phyloP scores from a whole-genome alignment of 495 filamentous ascomycete species.

The Astrothelium subdiscretum region DNA sequence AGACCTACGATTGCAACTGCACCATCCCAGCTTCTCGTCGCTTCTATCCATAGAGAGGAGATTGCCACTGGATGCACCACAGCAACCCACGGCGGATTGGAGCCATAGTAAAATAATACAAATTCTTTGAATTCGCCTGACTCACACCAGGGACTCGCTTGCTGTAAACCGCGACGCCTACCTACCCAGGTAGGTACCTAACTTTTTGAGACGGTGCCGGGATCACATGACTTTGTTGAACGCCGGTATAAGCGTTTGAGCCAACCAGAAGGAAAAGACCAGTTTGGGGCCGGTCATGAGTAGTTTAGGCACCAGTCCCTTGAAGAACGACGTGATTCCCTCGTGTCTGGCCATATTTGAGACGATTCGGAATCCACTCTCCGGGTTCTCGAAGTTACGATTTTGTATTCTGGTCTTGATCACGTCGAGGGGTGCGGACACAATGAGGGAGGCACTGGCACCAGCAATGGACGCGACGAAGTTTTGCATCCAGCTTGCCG shows the following conservation, averaged over 20 bases:
- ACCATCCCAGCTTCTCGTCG: neutral
- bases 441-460: slow-evolving; percentile 80
- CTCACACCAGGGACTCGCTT: neutral
- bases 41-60: neutral
- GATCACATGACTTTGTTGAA: slow-evolving; percentile 47
- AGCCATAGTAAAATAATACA: neutral
- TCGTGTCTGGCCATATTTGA: slow-evolving; percentile 86
- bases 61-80: neutral
- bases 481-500: slow-evolving; percentile 88
- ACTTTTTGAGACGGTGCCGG: too few species aligned
- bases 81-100: neutral
- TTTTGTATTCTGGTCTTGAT: slow-evolving; percentile 99
- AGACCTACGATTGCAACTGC: neutral
- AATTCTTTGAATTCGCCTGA: neutral
- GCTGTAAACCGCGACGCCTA: too few species aligned
- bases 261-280: slow-evolving; percentile 99
- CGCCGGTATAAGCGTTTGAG: slow-evolving; percentile 77
- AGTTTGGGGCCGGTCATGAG: slow-evolving; percentile 98
- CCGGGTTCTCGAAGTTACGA: slow-evolving; percentile 94
- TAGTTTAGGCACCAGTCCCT: slow-evolving; percentile 91
- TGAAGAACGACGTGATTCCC: slow-evolving; percentile 83
- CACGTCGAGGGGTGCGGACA: slow-evolving; percentile 92
- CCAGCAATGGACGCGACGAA: slow-evolving; percentile 93
- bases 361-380: slow-evolving; percentile 82
- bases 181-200: too few species aligned